phyloP scores from a whole-genome alignment of 73 alveolate genomes.

The Paramecium tetraurelia region DNA sequence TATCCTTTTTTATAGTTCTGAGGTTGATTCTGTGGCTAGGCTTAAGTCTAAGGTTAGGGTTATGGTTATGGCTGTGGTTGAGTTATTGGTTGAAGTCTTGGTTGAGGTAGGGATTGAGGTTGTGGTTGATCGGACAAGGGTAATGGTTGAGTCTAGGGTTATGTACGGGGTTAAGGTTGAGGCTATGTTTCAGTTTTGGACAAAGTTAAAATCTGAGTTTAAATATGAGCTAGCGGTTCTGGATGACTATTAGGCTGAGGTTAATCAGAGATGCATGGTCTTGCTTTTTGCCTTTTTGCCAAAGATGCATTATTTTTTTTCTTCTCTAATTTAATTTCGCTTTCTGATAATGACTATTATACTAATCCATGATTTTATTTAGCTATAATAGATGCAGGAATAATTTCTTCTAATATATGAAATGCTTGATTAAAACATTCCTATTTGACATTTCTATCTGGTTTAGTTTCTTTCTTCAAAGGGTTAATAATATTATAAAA shows the following conservation, averaged over 20 bases:
- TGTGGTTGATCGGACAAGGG: not conserved
- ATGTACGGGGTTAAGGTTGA: not conserved
- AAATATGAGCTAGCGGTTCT: not conserved
- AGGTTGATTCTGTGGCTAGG: not conserved
- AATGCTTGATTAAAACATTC: not conserved
- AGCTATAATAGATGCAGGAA: not conserved
- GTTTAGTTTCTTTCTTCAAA: not conserved
- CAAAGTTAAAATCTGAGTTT: not conserved
- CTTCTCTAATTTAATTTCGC: not conserved
- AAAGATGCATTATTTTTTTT: not conserved
- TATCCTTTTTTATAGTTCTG: not conserved
- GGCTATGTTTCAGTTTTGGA: not conserved
- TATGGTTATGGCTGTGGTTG: not conserved
- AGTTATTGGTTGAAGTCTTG: not conserved
- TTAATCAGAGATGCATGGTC: not conserved
- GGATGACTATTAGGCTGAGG: not conserved
- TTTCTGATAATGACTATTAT: not conserved
- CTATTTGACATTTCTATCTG: not conserved
- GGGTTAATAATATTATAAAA: not conserved
- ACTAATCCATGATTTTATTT: not conserved
- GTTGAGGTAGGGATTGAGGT: not conserved
- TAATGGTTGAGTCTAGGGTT: not conserved
- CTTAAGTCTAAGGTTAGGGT: not conserved
- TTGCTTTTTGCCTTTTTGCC: not conserved
- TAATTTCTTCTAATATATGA: not conserved